phyloP scores from a whole-genome alignment of 345 rosid species.

The Atalantia buxifolia region DNA sequence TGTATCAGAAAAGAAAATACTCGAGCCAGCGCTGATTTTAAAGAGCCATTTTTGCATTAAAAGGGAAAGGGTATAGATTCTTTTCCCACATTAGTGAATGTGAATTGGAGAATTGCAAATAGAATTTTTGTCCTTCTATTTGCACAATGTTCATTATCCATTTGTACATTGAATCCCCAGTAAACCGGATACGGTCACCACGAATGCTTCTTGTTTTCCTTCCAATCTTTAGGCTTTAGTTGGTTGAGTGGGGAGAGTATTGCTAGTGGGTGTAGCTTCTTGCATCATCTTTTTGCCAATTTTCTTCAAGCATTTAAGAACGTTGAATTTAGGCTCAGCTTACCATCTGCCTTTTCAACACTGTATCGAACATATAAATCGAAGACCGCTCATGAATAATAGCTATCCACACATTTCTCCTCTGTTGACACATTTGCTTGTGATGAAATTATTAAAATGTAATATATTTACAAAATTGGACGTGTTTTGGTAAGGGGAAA shows the following conservation, averaged over 20 bases:
- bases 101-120: background rate
- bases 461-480: background rate
- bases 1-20: background rate
- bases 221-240: background rate
- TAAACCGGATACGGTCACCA: background rate
- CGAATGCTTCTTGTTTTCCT: background rate
- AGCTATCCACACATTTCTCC: background rate
- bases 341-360: background rate
- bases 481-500: background rate
- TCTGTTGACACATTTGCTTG: background rate
- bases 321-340: background rate
- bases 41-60: background rate
- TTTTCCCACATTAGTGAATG: background rate
- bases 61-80: background rate
- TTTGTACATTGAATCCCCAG: background rate
- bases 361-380: background rate
- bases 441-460: background rate
- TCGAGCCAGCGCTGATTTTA: background rate
- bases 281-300: background rate
- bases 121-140: too few relatives aligned
- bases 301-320: slow-evolving; percentile 2
- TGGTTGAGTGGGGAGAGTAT: background rate
- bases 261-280: background rate
- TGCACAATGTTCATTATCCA: too few relatives aligned
- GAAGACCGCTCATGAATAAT: background rate